phyloP scores from a whole-genome alignment of 1,284 basidiomycete species.

The Ceratobasidium sp. region DNA sequence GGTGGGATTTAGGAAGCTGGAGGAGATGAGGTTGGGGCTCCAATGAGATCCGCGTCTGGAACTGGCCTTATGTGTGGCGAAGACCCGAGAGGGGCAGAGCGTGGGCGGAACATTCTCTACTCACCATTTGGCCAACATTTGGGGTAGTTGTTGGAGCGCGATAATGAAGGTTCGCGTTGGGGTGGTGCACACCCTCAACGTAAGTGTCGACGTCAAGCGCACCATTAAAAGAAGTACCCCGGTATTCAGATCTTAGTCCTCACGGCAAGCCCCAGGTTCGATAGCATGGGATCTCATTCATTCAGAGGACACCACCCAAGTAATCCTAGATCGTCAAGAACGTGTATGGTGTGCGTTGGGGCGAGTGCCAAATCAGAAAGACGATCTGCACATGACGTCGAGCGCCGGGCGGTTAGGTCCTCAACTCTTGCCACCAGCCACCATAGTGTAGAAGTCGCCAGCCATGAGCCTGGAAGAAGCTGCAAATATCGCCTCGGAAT shows the following conservation, averaged over 20 bases:
- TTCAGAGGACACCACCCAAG: neutral
- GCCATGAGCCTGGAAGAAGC: conserved; percentile 64
- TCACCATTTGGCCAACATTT: neutral
- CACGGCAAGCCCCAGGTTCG: neutral
- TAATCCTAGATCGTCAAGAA: neutral
- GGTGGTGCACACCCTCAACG: conserved; percentile 27
- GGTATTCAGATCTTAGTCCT: neutral
- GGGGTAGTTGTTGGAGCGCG: neutral
- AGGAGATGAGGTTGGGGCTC: conserved; percentile 29
- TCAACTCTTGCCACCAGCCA: conserved; percentile 11
- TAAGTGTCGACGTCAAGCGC: no score
- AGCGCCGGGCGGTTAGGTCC: neutral
- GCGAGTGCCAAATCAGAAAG: neutral
- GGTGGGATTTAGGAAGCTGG: neutral
- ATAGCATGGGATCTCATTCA: neutral
- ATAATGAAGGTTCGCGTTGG: neutral
- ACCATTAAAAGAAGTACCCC: neutral
- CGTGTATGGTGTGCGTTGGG: no score
- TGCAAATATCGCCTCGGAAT: conserved; percentile 70
- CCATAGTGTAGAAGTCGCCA: neutral
- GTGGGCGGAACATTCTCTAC: neutral
- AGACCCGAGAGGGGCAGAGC: neutral
- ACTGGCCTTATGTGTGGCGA: conserved; percentile 11
- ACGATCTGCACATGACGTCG: neutral
- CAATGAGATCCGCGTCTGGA: conserved; percentile 11